Evolutionary conservation across 2,329 filamentous ascomycete species (phyloP).

Genomic region (Fusarium piperis): DNA sequence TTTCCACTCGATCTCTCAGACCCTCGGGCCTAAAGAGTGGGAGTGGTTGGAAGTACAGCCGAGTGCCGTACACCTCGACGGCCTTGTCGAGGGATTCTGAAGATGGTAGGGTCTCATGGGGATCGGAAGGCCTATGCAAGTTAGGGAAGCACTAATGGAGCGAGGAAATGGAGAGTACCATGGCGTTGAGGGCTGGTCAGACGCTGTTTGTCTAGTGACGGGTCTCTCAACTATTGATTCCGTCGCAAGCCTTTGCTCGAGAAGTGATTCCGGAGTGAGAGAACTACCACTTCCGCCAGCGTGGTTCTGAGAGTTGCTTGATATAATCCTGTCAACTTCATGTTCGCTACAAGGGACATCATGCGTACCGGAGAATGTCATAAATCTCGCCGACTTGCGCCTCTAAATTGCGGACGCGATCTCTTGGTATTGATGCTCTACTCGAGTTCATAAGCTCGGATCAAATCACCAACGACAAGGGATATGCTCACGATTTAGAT

Average conservation of each 20-base stretch:
- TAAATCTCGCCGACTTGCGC: conserved; percentile 8
- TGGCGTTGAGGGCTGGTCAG: neutral
- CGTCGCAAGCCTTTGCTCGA: neutral
- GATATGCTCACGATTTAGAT: conserved; percentile 14
- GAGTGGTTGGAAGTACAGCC: conserved; percentile 34
- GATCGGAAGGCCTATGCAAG: neutral
- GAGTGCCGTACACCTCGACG: conserved; percentile 22
- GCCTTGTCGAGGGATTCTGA: conserved; percentile 13
- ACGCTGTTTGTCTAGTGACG: neutral
- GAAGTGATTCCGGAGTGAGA: conserved; percentile 13
- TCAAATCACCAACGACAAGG: neutral
- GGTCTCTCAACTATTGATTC: neutral
- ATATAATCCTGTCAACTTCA: neutral
- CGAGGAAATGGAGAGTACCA: neutral
- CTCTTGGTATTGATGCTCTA: neutral
- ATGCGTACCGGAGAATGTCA: conserved; percentile 13
- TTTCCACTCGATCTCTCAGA: neutral
- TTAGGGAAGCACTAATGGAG: neutral
- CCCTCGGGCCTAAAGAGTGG: conserved; percentile 28
- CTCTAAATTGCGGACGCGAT: neutral
- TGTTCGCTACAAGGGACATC: neutral
- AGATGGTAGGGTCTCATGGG: neutral
- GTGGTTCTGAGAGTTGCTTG: neutral
- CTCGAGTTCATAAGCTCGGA: neutral
- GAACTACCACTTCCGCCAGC: conserved; percentile 14